Percentiles rank a stretch among this genome's conserved stretches.
Evolutionary conservation across 805 yeast genomes (phyloP).

Genomic region (Candida nemodendra): DNA sequence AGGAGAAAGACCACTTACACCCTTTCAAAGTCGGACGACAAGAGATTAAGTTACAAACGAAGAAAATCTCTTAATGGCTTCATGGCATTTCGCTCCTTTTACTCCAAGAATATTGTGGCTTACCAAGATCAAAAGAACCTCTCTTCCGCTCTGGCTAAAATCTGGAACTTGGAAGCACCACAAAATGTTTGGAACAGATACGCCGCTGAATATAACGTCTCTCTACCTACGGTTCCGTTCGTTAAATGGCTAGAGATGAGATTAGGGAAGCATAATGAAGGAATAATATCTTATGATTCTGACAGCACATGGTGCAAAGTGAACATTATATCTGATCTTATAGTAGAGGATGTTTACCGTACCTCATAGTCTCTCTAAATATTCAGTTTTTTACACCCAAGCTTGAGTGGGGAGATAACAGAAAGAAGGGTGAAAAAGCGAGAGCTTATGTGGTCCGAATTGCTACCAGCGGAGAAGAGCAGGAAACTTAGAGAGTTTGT

Average conservation of each 20-base stretch:
- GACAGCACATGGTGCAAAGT: constrained; percentile 7
- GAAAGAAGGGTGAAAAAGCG: too few species aligned
- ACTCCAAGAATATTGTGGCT: constrained; percentile 9
- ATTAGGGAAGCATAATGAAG: constrained; percentile 7
- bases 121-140: constrained; percentile 12
- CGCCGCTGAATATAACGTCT: constrained; percentile 31
- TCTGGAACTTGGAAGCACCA: constrained; percentile 29
- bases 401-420: too few species aligned
- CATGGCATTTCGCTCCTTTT: constrained; percentile 19
- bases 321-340: constrained; percentile 15
- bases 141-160: constrained; percentile 11
- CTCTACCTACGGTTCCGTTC: constrained; percentile 9
- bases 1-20: not conserved
- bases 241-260: constrained; percentile 17
- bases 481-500: too few species aligned
- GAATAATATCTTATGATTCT: not conserved
- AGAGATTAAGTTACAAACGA: constrained; percentile 1
- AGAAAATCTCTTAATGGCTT: constrained; percentile 17
- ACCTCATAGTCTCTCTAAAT: too few species aligned
- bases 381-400: too few species aligned
- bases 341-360: constrained; percentile 20
- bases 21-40: not conserved
- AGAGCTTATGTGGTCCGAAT: too few species aligned
- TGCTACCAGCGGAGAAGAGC: too few species aligned
- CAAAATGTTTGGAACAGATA: constrained; percentile 33